Evolutionary conservation across 306 rosid genomes (phyloP).

Genomic region (Quillaja saponaria): DNA sequence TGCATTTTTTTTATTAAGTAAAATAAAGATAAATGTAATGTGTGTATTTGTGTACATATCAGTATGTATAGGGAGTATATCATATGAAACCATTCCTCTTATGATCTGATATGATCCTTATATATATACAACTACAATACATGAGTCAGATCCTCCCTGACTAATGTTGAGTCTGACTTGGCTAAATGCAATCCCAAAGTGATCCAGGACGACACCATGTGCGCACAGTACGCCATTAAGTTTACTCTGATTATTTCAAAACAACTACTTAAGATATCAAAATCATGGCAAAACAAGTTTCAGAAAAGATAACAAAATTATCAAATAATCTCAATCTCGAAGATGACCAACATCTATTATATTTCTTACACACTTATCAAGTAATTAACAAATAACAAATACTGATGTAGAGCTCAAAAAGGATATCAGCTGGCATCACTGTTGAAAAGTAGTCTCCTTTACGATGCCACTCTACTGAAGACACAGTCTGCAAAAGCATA

Average conservation of each 20-base stretch:
- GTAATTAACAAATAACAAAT: constrained; percentile 18
- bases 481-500: constrained; percentile 67
- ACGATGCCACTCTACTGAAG: constrained; percentile 90
- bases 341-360: neutral
- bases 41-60: too few relatives aligned
- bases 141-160: too few relatives aligned
- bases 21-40: too few relatives aligned
- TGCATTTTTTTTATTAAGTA: too few relatives aligned
- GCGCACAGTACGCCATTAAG: neutral
- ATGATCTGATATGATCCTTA: too few relatives aligned
- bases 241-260: neutral
- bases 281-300: neutral
- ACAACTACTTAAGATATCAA: constrained; percentile 1
- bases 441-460: constrained; percentile 94
- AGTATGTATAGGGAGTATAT: too few relatives aligned
- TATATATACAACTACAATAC: too few relatives aligned
- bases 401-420: constrained; percentile 22
- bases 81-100: too few relatives aligned
- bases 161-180: too few relatives aligned
- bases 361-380: constrained; percentile 11
- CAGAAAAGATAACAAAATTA: neutral
- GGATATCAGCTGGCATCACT: constrained; percentile 96
- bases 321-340: neutral
- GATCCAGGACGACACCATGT: neutral
- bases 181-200: too few relatives aligned